Conservation (phyloP, 805 yeast species). For the Alloascoidea hylecoeti region DNA sequence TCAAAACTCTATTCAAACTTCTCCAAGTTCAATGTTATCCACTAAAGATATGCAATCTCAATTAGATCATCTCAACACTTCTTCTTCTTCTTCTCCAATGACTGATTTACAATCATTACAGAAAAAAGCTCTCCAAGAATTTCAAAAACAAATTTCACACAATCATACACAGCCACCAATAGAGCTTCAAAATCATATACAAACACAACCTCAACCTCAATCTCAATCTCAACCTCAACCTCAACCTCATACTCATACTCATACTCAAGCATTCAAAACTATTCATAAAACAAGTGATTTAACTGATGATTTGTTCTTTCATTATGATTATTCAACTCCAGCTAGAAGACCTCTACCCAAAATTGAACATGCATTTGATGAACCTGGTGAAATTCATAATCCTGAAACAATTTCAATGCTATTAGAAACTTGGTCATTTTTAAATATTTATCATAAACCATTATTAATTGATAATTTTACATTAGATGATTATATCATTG, state of each 20-base stretch:
- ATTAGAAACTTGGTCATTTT: slow-evolving; percentile 61
- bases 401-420: slow-evolving; percentile 11
- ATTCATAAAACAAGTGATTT: not conserved
- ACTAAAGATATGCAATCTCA: too few species aligned
- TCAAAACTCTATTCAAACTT: too few species aligned
- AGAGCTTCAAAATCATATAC: too few species aligned
- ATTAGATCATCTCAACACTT: too few species aligned
- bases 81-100: too few species aligned
- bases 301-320: not conserved
- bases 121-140: too few species aligned
- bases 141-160: too few species aligned
- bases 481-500: slow-evolving; percentile 62
- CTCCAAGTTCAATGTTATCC: too few species aligned
- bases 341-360: slow-evolving; percentile 9
- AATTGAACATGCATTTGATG: slow-evolving; percentile 6
- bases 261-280: not conserved
- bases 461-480: slow-evolving; percentile 59
- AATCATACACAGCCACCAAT: too few species aligned
- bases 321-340: slow-evolving; percentile 3
- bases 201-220: too few species aligned
- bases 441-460: slow-evolving; percentile 55
- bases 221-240: too few species aligned
- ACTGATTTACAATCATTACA: too few species aligned
- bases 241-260: not conserved
- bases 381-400: not conserved